Conservation (phyloP, 139 green algal species). For the Dunaliella sp. region DNA sequence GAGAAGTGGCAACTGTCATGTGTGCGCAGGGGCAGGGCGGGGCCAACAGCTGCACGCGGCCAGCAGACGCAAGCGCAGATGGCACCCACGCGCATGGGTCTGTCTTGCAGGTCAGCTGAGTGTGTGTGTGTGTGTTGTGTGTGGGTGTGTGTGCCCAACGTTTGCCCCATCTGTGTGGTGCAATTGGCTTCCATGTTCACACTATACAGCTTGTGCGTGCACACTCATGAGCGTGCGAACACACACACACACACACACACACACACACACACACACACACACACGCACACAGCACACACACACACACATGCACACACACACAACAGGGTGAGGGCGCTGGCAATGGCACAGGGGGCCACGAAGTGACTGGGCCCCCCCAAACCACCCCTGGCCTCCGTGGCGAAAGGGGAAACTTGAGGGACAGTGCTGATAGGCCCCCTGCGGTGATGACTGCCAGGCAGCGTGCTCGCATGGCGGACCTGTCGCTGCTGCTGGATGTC, state of each 20-base stretch:
- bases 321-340: not conserved
- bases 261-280: not conserved
- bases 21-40: not conserved
- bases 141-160: no score
- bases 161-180: no score
- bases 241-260: not conserved
- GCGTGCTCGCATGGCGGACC: conserved; percentile 78
- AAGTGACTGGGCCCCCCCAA: not conserved
- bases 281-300: not conserved
- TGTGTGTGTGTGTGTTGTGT: no score
- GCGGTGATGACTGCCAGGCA: conserved; percentile 57
- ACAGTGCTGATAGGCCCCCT: not conserved
- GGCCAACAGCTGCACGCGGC: not conserved
- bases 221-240: not conserved
- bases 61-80: not conserved
- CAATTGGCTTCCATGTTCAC: no score
- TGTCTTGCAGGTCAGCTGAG: no score
- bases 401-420: not conserved
- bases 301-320: not conserved
- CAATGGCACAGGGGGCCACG: not conserved
- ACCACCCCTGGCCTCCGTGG: not conserved
- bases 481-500: conserved; percentile 84
- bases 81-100: not conserved
- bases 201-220: no score
- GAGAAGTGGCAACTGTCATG: no score